Conservation (phyloP, 331 rosid genomes). For the Telfairia occidentalis region DNA sequence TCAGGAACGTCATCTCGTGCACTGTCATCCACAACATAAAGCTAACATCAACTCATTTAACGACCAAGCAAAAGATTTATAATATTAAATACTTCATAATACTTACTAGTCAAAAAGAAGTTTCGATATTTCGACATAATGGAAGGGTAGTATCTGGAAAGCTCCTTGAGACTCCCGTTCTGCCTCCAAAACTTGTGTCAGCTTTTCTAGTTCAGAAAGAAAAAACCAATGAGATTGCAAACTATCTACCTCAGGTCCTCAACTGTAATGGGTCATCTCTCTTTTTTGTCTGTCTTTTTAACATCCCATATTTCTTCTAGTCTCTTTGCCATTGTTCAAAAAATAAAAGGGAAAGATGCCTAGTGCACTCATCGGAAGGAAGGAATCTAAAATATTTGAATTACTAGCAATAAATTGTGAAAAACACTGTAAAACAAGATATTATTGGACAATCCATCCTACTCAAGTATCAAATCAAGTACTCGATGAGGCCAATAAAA, state of each 20-base stretch:
- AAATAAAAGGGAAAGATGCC: not conserved
- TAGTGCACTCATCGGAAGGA: not conserved
- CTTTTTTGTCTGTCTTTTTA: not conserved
- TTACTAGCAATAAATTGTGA: not conserved
- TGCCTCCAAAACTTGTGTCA: conserved; percentile 82
- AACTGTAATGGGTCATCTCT: not conserved
- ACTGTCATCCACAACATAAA: conserved; percentile 31
- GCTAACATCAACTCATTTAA: not conserved
- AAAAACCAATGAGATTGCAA: conserved; percentile 15
- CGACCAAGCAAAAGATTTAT: conserved; percentile 6
- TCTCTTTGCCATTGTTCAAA: not conserved
- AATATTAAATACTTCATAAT: conserved; percentile 4
- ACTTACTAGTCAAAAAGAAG: conserved; percentile 89
- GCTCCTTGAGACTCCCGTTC: conserved; percentile 82
- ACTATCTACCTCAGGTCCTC: not conserved
- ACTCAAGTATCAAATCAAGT: not conserved
- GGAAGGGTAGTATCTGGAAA: conserved; percentile 77
- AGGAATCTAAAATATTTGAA: not conserved
- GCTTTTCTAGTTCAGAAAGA: conserved; percentile 45
- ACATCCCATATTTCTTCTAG: not conserved
- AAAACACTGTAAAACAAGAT: not conserved
- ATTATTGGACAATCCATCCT: not conserved
- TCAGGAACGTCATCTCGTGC: conserved; percentile 74
- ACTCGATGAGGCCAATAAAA: not conserved
- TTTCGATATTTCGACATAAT: conserved; percentile 84